Conservation (phyloP, 2,329 filamentous ascomycete species). For the Stagonosporopsis cucurbitacearum region DNA sequence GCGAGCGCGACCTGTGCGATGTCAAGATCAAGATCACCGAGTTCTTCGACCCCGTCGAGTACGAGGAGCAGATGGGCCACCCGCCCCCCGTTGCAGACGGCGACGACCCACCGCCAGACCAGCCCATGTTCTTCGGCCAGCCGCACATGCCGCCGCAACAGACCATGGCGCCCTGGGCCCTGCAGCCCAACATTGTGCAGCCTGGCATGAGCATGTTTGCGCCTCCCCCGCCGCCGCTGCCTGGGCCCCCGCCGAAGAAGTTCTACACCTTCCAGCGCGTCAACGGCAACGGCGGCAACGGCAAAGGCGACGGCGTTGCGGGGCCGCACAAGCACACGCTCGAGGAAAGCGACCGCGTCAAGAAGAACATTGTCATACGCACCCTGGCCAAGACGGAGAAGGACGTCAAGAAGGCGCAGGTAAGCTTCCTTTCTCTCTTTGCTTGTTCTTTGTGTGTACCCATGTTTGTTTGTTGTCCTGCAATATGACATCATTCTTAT, state of each 20-base stretch:
- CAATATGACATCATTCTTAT: conserved; percentile 18
- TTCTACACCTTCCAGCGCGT: conserved; percentile 77
- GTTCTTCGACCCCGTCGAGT: conserved; percentile 66
- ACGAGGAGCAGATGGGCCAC: conserved; percentile 43
- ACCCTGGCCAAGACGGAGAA: conserved; percentile 69
- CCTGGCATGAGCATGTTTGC: conserved; percentile 25
- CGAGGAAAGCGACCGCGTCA: conserved; percentile 77
- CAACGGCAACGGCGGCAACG: conserved; percentile 77
- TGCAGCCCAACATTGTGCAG: conserved; percentile 29
- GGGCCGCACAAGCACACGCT: conserved; percentile 78
- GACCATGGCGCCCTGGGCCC: conserved; percentile 31
- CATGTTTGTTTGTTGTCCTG: conserved; percentile 3
- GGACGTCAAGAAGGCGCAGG: conserved; percentile 64
- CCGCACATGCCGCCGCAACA: conserved; percentile 22
- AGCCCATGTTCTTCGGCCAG: conserved; percentile 36
- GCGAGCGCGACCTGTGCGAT: conserved; percentile 80
- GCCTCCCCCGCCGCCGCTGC: conserved; percentile 10
- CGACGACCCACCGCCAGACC: conserved; percentile 14
- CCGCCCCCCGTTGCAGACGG: conserved; percentile 29
- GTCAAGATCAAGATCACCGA: conserved; percentile 88
- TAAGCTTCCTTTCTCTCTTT: conserved; percentile 23
- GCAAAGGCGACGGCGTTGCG: conserved; percentile 71
- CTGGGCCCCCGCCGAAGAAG: conserved; percentile 29
- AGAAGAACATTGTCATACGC: conserved; percentile 79
- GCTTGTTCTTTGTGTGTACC: background rate